A percentile compares a stretch with the other conserved stretches of the same genome.
These are phyloP conservation scores for Yamadazyma paraphyllophila DNA, from an alignment of 805 yeast species.

Conservation along the genomic window DNA sequence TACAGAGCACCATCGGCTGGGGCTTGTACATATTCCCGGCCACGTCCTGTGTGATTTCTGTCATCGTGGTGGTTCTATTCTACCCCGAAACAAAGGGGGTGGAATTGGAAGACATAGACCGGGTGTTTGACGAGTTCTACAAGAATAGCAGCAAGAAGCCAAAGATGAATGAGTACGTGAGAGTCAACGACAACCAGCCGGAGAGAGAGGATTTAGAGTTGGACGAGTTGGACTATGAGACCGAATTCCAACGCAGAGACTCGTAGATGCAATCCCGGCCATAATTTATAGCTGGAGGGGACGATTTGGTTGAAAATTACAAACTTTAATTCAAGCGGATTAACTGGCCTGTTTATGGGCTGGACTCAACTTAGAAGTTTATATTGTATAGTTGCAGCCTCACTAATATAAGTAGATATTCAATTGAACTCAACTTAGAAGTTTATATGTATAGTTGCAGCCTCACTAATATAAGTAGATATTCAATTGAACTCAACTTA, in stretches of 20 bases:
- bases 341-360: too few relatives aligned
- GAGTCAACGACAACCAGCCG: constrained; percentile 3
- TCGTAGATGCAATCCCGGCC: too few relatives aligned
- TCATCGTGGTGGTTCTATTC: constrained; percentile 31
- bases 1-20: constrained; percentile 41
- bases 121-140: constrained; percentile 35
- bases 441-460: too few relatives aligned
- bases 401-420: too few relatives aligned
- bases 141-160: constrained; percentile 15
- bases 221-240: constrained; percentile 20
- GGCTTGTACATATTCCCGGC: constrained; percentile 42
- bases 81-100: constrained; percentile 47
- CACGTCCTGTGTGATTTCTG: constrained; percentile 33
- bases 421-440: too few relatives aligned
- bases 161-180: constrained; percentile 16
- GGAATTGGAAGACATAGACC: constrained; percentile 43
- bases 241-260: constrained; percentile 8
- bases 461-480: too few relatives aligned
- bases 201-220: constrained; percentile 19
- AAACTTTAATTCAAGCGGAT: too few relatives aligned
- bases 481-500: too few relatives aligned
- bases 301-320: too few relatives aligned
- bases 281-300: too few relatives aligned
- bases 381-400: too few relatives aligned
- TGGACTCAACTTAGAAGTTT: too few relatives aligned